phyloP scores from a whole-genome alignment of 1,284 basidiomycete species.

The Bjerkandera adusta region DNA sequence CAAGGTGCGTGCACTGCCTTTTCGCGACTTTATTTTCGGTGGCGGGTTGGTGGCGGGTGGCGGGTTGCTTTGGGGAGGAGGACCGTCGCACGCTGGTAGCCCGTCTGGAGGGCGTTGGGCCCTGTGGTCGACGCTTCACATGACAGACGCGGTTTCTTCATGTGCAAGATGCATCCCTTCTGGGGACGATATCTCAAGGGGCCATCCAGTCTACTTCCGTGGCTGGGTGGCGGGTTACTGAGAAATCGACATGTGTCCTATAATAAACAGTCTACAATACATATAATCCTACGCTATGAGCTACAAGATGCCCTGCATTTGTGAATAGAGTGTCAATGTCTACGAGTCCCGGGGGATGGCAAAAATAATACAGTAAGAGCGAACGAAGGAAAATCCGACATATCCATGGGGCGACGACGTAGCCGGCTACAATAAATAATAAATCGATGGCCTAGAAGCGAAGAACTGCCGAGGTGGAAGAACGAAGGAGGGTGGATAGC shows the following conservation, averaged over 20 bases:
- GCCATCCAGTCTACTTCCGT: conserved; percentile 8
- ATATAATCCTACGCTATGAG: background rate
- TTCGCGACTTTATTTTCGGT: too few species aligned
- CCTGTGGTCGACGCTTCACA: background rate
- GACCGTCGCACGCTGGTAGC: too few species aligned
- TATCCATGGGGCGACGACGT: background rate
- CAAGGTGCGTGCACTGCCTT: conserved; percentile 6
- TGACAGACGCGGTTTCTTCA: conserved; percentile 12
- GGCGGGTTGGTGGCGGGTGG: too few species aligned
- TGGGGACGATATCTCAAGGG: conserved; percentile 13
- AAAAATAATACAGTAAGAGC: background rate
- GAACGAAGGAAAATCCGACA: background rate
- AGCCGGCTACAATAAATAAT: background rate
- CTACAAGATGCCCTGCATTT: background rate
- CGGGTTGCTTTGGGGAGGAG: too few species aligned
- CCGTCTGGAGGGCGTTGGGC: conserved; percentile 9
- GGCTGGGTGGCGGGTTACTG: conserved; percentile 14
- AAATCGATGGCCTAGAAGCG: too few species aligned
- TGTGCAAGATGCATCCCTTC: conserved; percentile 6
- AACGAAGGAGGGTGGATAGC: too few species aligned
- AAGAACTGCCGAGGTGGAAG: too few species aligned
- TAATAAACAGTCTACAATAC: background rate
- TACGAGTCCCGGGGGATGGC: background rate
- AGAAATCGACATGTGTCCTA: conserved; percentile 8
- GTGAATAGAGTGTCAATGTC: background rate